phyloP scores from a whole-genome alignment of 2,329 filamentous ascomycete genomes.

The Alternaria viburni region DNA sequence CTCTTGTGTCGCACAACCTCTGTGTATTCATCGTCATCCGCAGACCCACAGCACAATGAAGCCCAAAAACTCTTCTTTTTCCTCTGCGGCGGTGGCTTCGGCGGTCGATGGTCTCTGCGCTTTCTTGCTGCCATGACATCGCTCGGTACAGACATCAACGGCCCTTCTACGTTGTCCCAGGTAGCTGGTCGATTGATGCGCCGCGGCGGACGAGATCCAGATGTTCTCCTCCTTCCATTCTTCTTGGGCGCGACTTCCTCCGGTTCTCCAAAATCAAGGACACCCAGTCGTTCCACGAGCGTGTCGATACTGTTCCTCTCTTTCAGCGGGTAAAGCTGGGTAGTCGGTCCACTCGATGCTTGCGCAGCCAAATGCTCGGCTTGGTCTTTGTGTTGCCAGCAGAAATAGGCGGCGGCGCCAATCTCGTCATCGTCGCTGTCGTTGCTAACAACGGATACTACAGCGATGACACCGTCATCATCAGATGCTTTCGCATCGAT shows the following conservation, averaged over 20 bases:
- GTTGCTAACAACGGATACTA: constrained; percentile 47
- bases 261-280: constrained; percentile 67
- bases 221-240: constrained; percentile 23
- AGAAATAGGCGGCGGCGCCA: constrained; percentile 71
- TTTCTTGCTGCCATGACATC: constrained; percentile 43
- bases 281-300: constrained; percentile 77
- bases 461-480: constrained; percentile 48
- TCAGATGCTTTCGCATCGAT: constrained; percentile 59
- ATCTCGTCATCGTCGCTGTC: constrained; percentile 61
- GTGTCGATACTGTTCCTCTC: constrained; percentile 84
- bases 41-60: constrained; percentile 50
- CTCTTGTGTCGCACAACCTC: constrained; percentile 53
- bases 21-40: constrained; percentile 44
- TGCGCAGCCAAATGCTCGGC: constrained; percentile 55
- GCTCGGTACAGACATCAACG: constrained; percentile 53
- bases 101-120: constrained; percentile 24
- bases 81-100: constrained; percentile 26
- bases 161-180: constrained; percentile 54
- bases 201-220: constrained; percentile 25
- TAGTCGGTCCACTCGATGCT: constrained; percentile 33
- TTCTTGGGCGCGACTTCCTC: constrained; percentile 46
- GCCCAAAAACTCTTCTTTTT: constrained; percentile 50
- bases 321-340: constrained; percentile 63
- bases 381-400: constrained; percentile 96
- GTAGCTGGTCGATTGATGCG: constrained; percentile 49